Base-by-base conservation (phyloP, 2,329 filamentous ascomycete species). In the Penicillium paneum region DNA sequence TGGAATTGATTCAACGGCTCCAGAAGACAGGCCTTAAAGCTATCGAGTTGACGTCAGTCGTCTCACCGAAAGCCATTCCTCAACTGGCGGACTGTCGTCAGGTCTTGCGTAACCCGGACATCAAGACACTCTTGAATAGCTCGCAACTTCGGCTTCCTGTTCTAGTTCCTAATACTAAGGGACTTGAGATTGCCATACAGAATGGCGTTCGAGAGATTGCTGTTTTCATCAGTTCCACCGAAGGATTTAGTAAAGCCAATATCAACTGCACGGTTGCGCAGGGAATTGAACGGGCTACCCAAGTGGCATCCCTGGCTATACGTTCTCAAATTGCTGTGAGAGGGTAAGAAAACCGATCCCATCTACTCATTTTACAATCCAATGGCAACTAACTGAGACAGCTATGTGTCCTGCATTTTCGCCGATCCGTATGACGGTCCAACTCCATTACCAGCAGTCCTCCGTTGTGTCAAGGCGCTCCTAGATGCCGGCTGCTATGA, bases 401-500 rank as follows among this genome's bases (percentile, higher is more conserved):
- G 68, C 3, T 71, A 71, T 44, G 63, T 75, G 3, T 76, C 75
- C 0, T 77, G 74, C 55, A 75, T 77, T 7, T 76, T 77, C 34
- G 64, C 68, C 1, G 72, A 74, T 53, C 76, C 76, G 2, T 77
- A 80, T 59, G 80, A 83, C 62, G 82, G 82, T 1, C 79, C 80
- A 1, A 77, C 82, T 21, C 72, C 79, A 0, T 75, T 78, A 42
- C 73, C 78, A 0, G 76, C 79, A 44, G 76, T 76, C 11, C 78
- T 83, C 71, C 78, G 24, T 67, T 79, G 52, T 58, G 81, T 55
- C 66, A 76, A 78, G 56, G 85, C 79, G 66, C 75, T 96, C 45
- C 79, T 96, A 1, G 89, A 92, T 67, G 89, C 93, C 79, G 92
- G 92, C 17, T 92, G 90, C 19, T 90, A 96, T 67, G 91, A 96